Percentiles rank a stretch among this genome's conserved stretches.
phyloP scores from a whole-genome alignment of 371 early-diverging fungal genomes.

The Mortierella sp. region DNA sequence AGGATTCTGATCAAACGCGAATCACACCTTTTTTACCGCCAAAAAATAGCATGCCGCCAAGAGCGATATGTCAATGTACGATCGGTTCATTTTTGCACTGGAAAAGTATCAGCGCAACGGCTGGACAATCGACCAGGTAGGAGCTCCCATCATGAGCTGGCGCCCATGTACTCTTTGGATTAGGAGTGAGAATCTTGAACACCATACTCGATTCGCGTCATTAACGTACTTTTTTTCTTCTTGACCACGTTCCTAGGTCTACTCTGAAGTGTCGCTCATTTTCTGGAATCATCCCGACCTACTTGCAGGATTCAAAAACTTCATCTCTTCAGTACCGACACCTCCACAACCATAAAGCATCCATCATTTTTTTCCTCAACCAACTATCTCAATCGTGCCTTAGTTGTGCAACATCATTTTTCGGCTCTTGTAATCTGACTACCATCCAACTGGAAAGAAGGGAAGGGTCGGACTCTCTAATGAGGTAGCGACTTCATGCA shows the following conservation, averaged over 20 bases:
- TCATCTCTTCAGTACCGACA: conserved; percentile 45
- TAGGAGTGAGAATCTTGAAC: background rate
- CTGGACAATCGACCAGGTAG: conserved; percentile 57
- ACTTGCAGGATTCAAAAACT: conserved; percentile 48
- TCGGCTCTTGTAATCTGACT: background rate
- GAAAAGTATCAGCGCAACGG: conserved; percentile 54
- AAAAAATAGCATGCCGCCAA: conserved; percentile 39
- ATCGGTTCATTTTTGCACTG: conserved; percentile 53
- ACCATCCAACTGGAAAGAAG: background rate
- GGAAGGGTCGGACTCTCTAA: too few relatives aligned
- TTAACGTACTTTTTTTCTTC: background rate
- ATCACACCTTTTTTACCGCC: background rate
- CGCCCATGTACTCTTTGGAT: background rate
- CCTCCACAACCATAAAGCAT: conserved; percentile 24
- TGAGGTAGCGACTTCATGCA: too few relatives aligned
- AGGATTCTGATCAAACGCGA: background rate
- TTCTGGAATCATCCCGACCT: conserved; percentile 57
- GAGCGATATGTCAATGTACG: conserved; percentile 56
- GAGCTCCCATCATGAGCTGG: background rate
- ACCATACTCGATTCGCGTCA: background rate
- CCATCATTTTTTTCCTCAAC: background rate
- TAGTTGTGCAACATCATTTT: too few relatives aligned
- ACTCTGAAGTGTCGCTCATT: conserved; percentile 56
- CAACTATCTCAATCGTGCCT: too few relatives aligned
- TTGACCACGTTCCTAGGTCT: conserved; percentile 20